Percentiles rank a stretch among this genome's conserved stretches.
Conservation (phyloP, 495 filamentous ascomycete species). For the Neurospora terricola region DNA sequence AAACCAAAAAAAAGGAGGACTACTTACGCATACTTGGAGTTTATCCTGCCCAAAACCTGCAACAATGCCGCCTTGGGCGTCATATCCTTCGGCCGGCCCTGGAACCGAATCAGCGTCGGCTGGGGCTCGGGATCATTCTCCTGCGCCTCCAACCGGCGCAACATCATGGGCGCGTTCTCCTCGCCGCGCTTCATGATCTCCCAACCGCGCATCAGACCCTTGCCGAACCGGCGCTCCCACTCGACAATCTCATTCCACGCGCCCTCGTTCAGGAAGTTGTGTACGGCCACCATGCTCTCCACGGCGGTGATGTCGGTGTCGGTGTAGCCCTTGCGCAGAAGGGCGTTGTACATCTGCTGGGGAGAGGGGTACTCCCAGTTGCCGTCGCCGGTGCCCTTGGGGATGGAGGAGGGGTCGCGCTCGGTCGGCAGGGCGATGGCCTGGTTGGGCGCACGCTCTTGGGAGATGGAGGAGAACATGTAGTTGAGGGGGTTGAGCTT, state of each 20-base stretch:
- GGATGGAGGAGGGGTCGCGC: slow-evolving; percentile 78
- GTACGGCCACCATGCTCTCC: slow-evolving; percentile 93
- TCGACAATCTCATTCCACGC: slow-evolving; percentile 89
- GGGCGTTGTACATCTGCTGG: slow-evolving; percentile 98
- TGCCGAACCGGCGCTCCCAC: slow-evolving; percentile 79
- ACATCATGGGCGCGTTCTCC: slow-evolving; percentile 29
- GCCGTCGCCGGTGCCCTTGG: slow-evolving; percentile 59
- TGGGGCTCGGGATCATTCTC: slow-evolving; percentile 25
- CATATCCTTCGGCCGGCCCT: slow-evolving; percentile 77
- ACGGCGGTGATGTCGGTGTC: slow-evolving; percentile 88
- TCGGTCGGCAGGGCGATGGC: slow-evolving; percentile 60
- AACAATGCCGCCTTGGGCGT: slow-evolving; percentile 83
- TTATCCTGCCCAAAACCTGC: slow-evolving; percentile 64
- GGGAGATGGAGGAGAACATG: slow-evolving; percentile 82
- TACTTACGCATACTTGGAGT: slow-evolving; percentile 59
- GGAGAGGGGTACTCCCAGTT: slow-evolving; percentile 98
- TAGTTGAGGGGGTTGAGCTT: slow-evolving; percentile 91
- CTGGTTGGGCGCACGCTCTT: slow-evolving; percentile 64
- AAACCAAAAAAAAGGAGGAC: not conserved
- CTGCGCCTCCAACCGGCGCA: slow-evolving; percentile 24
- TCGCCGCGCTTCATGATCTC: slow-evolving; percentile 65
- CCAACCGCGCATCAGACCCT: slow-evolving; percentile 63
- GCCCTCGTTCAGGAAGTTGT: slow-evolving; percentile 97
- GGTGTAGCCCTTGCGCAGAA: slow-evolving; percentile 88
- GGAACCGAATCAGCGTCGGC: slow-evolving; percentile 74